phyloP scores from a whole-genome alignment of 164 flowering plant species.

The Saururus chinensis region DNA sequence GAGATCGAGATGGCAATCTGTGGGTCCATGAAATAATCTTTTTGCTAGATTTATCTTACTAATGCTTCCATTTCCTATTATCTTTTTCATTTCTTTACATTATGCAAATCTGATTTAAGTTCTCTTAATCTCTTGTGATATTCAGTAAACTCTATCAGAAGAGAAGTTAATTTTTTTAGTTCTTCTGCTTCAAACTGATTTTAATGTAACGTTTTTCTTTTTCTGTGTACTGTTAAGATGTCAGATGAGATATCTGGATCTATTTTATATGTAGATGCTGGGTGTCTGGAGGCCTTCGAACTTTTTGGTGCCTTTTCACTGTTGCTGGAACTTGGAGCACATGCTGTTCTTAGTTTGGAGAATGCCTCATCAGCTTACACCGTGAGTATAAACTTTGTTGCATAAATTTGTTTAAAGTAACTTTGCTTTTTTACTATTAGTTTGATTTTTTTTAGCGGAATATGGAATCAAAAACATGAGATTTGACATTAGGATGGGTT shows the following conservation, averaged over 20 bases:
- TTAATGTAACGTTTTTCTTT: too few relatives aligned
- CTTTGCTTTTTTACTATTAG: not conserved
- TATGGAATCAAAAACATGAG: too few relatives aligned
- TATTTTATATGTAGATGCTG: slow-evolving; percentile 80
- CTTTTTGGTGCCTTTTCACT: slow-evolving; percentile 66
- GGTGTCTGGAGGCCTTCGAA: slow-evolving; percentile 85
- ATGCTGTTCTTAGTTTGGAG: slow-evolving; percentile 79
- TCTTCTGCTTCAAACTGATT: slow-evolving; percentile 5
- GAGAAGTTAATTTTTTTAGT: not conserved
- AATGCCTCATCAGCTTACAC: slow-evolving; percentile 48
- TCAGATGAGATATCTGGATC: slow-evolving; percentile 67
- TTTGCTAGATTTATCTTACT: not conserved
- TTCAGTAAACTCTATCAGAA: not conserved
- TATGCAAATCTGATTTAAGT: too few relatives aligned
- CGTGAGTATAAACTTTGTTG: slow-evolving; percentile 28
- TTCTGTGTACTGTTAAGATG: slow-evolving; percentile 24
- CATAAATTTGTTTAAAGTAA: not conserved
- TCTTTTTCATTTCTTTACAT: not conserved
- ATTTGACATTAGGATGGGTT: too few relatives aligned
- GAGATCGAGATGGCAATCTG: not conserved
- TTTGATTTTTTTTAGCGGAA: not conserved
- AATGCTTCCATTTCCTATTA: not conserved
- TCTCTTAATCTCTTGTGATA: not conserved
- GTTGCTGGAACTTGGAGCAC: slow-evolving; percentile 65
- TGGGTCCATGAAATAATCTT: not conserved